These are phyloP conservation scores for Phytophthora aleatoria DNA, from an alignment of 352 stramenopile species.

Conservation along the genomic window DNA sequence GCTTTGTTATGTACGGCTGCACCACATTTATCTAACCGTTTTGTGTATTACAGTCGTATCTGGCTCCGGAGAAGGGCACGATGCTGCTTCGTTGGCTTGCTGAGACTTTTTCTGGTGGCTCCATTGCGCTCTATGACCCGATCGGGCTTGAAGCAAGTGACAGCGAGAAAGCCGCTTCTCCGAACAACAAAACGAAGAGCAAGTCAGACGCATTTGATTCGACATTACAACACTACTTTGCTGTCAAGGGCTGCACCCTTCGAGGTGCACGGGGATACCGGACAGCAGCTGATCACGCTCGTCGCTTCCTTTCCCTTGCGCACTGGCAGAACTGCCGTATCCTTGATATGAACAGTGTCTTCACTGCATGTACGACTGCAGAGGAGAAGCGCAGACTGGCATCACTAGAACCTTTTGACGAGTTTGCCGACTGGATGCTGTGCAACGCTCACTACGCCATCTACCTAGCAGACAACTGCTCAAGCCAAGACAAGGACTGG, in stretches of 20 bases:
- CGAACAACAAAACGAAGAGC: slow-evolving; percentile 10
- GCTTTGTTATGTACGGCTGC: not conserved
- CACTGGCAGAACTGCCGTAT: slow-evolving; percentile 53
- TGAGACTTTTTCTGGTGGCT: slow-evolving; percentile 40
- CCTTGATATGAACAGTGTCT: slow-evolving; percentile 73
- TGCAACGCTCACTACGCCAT: slow-evolving; percentile 76
- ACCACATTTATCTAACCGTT: not conserved
- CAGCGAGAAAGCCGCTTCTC: not conserved
- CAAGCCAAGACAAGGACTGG: slow-evolving; percentile 27
- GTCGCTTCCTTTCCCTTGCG: slow-evolving; percentile 33
- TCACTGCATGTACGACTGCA: slow-evolving; percentile 33
- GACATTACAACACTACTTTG: slow-evolving; percentile 67
- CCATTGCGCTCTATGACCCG: slow-evolving; percentile 68
- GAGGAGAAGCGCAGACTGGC: slow-evolving; percentile 55
- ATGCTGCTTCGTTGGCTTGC: slow-evolving; percentile 53
- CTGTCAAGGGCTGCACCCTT: slow-evolving; percentile 70
- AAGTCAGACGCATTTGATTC: slow-evolving; percentile 42
- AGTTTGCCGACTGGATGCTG: slow-evolving; percentile 67
- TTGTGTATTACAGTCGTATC: slow-evolving; percentile 53
- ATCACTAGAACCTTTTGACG: slow-evolving; percentile 70
- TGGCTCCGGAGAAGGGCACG: slow-evolving; percentile 55
- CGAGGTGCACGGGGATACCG: slow-evolving; percentile 46
- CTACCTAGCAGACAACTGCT: slow-evolving; percentile 48
- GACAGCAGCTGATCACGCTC: slow-evolving; percentile 44
- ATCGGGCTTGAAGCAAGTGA: slow-evolving; percentile 40